phyloP scores from a whole-genome alignment of 2,329 filamentous ascomycete genomes.

The Fusarium palustre region DNA sequence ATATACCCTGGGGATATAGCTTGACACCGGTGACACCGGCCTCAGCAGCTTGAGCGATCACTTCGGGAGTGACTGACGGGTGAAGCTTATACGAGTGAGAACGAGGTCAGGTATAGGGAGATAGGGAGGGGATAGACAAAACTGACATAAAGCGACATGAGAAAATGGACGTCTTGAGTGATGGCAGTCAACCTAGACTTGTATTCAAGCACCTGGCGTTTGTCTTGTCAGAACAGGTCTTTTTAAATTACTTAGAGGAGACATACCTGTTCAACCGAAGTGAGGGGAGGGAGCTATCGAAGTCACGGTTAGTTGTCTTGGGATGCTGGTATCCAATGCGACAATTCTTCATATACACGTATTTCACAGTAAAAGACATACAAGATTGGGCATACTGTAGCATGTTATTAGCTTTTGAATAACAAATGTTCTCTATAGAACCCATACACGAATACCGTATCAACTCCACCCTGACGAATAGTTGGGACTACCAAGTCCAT shows the following conservation, averaged over 20 bases:
- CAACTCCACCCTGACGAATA: constrained; percentile 70
- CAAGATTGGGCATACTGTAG: constrained; percentile 69
- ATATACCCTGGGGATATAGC: constrained; percentile 68
- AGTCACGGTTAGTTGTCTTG: constrained; percentile 6
- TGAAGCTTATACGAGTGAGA: constrained; percentile 58
- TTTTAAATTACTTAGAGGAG: not conserved
- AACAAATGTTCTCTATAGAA: constrained; percentile 26
- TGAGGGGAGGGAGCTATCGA: constrained; percentile 36
- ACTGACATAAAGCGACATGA: constrained; percentile 77
- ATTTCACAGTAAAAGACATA: constrained; percentile 46
- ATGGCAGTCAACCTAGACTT: constrained; percentile 69
- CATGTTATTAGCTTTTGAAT: constrained; percentile 34
- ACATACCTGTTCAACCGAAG: constrained; percentile 35
- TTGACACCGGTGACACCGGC: constrained; percentile 80
- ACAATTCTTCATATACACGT: not conserved
- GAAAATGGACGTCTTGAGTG: constrained; percentile 72
- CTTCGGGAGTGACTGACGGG: constrained; percentile 71
- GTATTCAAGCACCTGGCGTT: constrained; percentile 71
- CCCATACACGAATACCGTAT: constrained; percentile 67
- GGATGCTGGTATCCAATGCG: not conserved
- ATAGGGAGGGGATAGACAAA: not conserved
- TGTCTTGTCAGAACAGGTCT: not conserved
- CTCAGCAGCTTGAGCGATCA: constrained; percentile 77
- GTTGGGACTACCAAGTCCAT: constrained; percentile 67
- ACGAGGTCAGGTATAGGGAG: not conserved